Conservation (phyloP, 2,329 filamentous ascomycete species). For the Penicillium nordicum region DNA sequence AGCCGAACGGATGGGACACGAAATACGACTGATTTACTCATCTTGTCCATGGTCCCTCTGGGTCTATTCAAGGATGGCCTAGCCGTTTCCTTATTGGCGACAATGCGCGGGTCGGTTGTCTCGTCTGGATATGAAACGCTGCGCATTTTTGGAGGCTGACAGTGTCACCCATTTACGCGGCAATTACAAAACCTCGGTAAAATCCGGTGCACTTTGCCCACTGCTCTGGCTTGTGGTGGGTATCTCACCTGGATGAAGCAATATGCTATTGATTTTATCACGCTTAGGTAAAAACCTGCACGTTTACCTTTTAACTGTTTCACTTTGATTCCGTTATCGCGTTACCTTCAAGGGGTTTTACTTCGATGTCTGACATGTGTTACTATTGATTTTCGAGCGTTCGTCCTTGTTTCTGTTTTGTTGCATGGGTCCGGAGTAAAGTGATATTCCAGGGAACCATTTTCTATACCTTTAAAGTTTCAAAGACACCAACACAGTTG, state of each 20-base stretch:
- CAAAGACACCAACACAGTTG: not conserved
- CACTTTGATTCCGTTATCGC: not conserved
- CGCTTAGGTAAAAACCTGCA: not conserved
- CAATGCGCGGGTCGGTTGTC: slow-evolving; percentile 17
- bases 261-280: not conserved
- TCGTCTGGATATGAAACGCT: slow-evolving; percentile 8
- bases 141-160: slow-evolving; percentile 5
- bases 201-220: not conserved
- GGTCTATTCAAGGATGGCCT: slow-evolving; percentile 19
- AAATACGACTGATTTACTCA: slow-evolving; percentile 49
- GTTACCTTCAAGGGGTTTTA: not conserved
- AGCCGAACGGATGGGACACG: slow-evolving; percentile 80
- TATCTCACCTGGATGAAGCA: not conserved
- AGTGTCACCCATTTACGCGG: slow-evolving; percentile 8
- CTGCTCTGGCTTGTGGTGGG: not conserved
- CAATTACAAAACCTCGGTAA: slow-evolving; percentile 6
- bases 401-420: slow-evolving; percentile 8
- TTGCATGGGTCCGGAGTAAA: slow-evolving; percentile 22
- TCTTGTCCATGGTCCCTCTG: slow-evolving; percentile 13
- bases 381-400: slow-evolving; percentile 18
- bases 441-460: slow-evolving; percentile 11
- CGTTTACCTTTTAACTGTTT: not conserved
- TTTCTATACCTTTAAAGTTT: slow-evolving; percentile 8
- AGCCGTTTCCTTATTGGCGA: slow-evolving; percentile 22
- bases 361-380: slow-evolving; percentile 14